These are phyloP conservation scores for Orbilia ellipsospora DNA, from an alignment of 2,329 filamentous ascomycete species.

Conservation along the genomic window DNA sequence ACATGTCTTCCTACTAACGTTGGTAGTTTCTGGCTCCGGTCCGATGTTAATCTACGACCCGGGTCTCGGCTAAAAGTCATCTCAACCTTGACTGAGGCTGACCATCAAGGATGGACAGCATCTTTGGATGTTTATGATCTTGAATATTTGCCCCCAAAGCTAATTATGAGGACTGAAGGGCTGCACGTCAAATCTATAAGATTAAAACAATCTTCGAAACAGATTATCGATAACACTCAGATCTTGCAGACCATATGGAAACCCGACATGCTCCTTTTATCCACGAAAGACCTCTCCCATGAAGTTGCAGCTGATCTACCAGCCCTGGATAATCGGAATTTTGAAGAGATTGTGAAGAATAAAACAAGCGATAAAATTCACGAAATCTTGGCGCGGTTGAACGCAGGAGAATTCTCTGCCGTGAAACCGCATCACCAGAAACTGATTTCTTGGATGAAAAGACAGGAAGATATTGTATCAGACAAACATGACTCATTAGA, in stretches of 20 bases:
- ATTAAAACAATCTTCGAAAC: neutral
- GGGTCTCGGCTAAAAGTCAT: constrained; percentile 1
- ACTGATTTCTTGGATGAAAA: neutral
- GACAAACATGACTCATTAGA: neutral
- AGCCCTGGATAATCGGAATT: neutral
- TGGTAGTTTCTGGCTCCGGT: neutral
- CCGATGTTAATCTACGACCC: neutral
- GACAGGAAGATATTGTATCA: neutral
- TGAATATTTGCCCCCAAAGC: constrained; percentile 53
- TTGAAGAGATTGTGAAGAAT: neutral
- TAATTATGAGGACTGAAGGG: constrained; percentile 23
- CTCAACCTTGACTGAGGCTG: neutral
- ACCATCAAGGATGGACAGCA: constrained; percentile 4
- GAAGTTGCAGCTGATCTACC: neutral
- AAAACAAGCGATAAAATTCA: neutral
- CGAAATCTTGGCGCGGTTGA: neutral
- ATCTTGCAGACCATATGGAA: neutral
- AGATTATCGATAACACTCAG: neutral
- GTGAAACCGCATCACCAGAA: neutral
- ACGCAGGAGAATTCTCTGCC: neutral
- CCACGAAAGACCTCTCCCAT: neutral
- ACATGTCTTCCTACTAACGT: constrained; percentile 7
- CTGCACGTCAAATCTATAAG: constrained; percentile 1
- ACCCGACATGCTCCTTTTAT: neutral
- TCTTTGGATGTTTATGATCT: constrained; percentile 17